phyloP scores from a whole-genome alignment of 164 flowering plant species.

The Amborella trichopoda region DNA sequence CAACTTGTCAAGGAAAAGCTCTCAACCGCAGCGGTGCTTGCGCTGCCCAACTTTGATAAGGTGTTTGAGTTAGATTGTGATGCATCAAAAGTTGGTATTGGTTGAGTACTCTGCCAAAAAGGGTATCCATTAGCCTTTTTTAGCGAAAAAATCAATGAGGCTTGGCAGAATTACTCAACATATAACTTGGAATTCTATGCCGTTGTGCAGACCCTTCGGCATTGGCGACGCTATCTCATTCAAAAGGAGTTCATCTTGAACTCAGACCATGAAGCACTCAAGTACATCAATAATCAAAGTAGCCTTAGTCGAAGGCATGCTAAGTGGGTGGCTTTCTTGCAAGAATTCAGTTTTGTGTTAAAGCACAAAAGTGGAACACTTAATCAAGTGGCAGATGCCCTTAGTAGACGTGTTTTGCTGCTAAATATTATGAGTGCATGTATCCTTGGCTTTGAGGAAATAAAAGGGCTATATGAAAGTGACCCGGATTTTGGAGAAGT shows the following conservation, averaged over 20 bases:
- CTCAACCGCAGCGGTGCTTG: neutral
- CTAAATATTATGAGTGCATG: neutral
- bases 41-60: neutral
- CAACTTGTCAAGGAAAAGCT: neutral
- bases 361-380: neutral
- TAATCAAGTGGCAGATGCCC: neutral
- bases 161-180: neutral
- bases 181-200: constrained; percentile 7
- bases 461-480: neutral
- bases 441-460: neutral
- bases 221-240: constrained; percentile 1
- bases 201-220: constrained; percentile 1
- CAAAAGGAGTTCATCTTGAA: neutral
- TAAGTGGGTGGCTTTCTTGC: neutral
- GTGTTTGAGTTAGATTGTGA: constrained; percentile 2
- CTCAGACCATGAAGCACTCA: neutral
- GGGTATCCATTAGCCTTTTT: constrained; percentile 2
- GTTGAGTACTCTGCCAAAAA: neutral
- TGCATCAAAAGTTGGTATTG: constrained; percentile 2
- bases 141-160: neutral
- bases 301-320: neutral
- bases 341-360: neutral
- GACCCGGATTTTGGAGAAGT: neutral
- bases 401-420: neutral
- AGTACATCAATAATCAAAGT: neutral